Evolutionary conservation across 805 yeast species (phyloP).

Genomic region (Schizosaccharomyces pombe): DNA sequence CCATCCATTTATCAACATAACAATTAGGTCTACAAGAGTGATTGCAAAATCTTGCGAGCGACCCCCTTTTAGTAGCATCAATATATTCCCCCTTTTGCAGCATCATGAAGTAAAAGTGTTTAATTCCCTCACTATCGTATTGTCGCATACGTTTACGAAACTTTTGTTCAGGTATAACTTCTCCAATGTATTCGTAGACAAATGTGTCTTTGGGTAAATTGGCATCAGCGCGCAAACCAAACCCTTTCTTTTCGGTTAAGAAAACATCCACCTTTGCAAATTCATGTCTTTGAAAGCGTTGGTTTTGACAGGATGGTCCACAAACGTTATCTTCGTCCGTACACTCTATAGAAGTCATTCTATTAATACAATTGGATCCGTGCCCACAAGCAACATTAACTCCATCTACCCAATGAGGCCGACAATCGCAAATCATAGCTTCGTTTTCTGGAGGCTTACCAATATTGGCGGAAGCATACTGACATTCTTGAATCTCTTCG

Average conservation of each 20-base stretch:
- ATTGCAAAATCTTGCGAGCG: conserved; percentile 75
- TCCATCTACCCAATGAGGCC: conserved; percentile 22
- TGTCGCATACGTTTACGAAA: conserved; percentile 51
- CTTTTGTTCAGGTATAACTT: conserved; percentile 60
- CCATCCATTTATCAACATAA: conserved; percentile 92
- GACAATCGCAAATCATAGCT: conserved; percentile 78
- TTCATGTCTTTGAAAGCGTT: conserved; percentile 57
- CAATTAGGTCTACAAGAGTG: conserved; percentile 93
- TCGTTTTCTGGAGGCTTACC: conserved; percentile 61
- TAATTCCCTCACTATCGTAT: conserved; percentile 60
- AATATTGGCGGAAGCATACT: conserved; percentile 34
- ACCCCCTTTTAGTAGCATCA: conserved; percentile 80
- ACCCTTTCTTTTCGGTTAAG: conserved; percentile 66
- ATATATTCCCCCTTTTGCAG: conserved; percentile 70
- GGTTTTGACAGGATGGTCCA: conserved; percentile 63
- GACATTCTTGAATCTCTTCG: conserved; percentile 30
- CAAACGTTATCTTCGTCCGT: conserved; percentile 45
- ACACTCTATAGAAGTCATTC: conserved; percentile 85
- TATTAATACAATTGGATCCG: conserved; percentile 70
- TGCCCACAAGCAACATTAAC: conserved; percentile 55
- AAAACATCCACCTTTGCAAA: conserved; percentile 65
- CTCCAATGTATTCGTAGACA: conserved; percentile 82
- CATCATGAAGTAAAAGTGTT: conserved; percentile 84
- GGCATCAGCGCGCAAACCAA: conserved; percentile 54
- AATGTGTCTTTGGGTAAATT: conserved; percentile 40